These are phyloP conservation scores for Fusarium drepaniforme DNA, from an alignment of 2,329 filamentous ascomycete species.

Conservation along the genomic window DNA sequence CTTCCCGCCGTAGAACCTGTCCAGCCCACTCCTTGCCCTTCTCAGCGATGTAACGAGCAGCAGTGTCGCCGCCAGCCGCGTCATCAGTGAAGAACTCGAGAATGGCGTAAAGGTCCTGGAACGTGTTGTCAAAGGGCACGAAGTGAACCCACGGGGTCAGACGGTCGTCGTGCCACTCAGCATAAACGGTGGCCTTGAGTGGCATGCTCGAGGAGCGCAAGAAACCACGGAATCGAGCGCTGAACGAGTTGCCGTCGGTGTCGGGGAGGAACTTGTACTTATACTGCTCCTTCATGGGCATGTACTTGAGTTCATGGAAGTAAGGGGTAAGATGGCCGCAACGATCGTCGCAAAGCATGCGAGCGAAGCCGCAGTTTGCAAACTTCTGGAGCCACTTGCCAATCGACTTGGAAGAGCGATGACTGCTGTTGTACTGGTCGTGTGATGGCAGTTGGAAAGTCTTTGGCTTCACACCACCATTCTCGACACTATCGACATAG, in stretches of 20 bases:
- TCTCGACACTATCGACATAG: constrained; percentile 62
- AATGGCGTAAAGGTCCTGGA: constrained; percentile 73
- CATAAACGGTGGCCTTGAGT: constrained; percentile 79
- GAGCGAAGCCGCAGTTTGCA: constrained; percentile 59
- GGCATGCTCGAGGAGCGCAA: constrained; percentile 73
- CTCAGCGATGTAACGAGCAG: constrained; percentile 71
- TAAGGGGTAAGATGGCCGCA: constrained; percentile 56
- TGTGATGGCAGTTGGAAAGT: constrained; percentile 63
- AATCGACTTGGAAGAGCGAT: constrained; percentile 49
- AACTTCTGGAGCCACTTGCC: constrained; percentile 57
- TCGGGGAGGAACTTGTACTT: constrained; percentile 76
- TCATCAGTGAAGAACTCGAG: constrained; percentile 75
- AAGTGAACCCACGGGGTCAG: constrained; percentile 80
- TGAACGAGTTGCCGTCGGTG: constrained; percentile 77
- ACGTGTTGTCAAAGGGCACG: constrained; percentile 77
- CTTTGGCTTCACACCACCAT: constrained; percentile 51
- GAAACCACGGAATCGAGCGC: constrained; percentile 72
- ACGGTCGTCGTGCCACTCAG: constrained; percentile 81
- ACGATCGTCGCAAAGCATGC: constrained; percentile 53
- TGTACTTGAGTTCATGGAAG: constrained; percentile 47
- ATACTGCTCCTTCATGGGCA: constrained; percentile 63
- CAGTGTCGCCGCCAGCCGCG: constrained; percentile 59
- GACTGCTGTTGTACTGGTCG: constrained; percentile 56
- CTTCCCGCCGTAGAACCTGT: constrained; percentile 70
- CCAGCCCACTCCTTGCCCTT: constrained; percentile 72